These are phyloP conservation scores for Tuber calosporum DNA, from an alignment of 495 filamentous ascomycete genomes.

Conservation along the genomic window DNA sequence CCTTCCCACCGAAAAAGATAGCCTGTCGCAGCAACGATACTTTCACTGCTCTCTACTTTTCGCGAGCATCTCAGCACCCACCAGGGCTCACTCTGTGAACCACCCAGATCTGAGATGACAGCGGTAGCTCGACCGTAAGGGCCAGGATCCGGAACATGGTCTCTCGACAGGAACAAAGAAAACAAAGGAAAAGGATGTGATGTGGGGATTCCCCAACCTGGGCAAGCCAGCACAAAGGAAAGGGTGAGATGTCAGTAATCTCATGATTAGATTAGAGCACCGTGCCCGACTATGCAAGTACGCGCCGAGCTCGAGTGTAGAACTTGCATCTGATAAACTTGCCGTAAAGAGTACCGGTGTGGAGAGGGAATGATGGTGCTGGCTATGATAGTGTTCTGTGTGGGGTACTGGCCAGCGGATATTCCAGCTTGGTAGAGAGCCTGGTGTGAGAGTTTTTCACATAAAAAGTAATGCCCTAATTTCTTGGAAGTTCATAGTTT, in stretches of 20 bases:
- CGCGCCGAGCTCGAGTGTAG: not conserved
- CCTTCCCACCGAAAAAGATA: not conserved
- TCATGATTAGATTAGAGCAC: slow-evolving; percentile 7
- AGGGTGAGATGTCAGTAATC: slow-evolving; percentile 8
- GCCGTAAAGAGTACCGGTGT: not conserved
- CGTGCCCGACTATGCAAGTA: slow-evolving; percentile 6
- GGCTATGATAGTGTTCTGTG: not conserved
- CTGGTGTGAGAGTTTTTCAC: too few species aligned
- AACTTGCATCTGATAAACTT: too few species aligned
- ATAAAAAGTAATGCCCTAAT: too few species aligned
- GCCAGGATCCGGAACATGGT: not conserved
- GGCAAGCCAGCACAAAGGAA: slow-evolving; percentile 14
- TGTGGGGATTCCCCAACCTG: not conserved
- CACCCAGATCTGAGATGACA: not conserved
- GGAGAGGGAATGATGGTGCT: not conserved
- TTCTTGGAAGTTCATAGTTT: too few species aligned
- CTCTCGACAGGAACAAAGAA: not conserved
- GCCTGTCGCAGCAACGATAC: not conserved
- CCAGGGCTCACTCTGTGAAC: not conserved
- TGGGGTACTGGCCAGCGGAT: too few species aligned
- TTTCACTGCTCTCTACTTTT: too few species aligned
- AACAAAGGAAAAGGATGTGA: not conserved
- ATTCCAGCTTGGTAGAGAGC: too few species aligned
- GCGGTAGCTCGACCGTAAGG: not conserved
- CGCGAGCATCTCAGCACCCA: not conserved